Percentiles rank a stretch among this genome's conserved stretches.
These are phyloP conservation scores for Chlamydomonas asymmetrica DNA, from an alignment of 139 green algal genomes.

Conservation along the genomic window DNA sequence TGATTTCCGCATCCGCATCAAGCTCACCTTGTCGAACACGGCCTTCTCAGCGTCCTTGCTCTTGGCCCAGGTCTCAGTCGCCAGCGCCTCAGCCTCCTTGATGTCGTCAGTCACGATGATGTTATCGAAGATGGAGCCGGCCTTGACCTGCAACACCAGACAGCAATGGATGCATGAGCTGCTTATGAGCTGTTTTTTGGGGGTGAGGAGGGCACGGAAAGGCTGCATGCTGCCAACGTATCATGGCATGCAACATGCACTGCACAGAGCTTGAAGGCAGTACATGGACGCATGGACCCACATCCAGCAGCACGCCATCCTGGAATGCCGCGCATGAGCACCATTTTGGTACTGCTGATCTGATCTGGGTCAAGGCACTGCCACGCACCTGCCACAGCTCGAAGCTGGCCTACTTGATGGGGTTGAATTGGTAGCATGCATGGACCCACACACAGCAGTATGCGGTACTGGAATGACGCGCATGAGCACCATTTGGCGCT, in stretches of 20 bases:
- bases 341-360: no score
- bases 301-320: no score
- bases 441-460: background rate
- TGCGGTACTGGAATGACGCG: no score
- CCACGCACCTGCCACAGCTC: conserved; percentile 85
- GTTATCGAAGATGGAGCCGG: conserved; percentile 91
- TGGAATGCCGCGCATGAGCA: no score
- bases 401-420: conserved; percentile 79
- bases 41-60: conserved; percentile 78
- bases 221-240: no score
- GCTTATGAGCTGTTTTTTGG: background rate
- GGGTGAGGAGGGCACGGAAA: no score
- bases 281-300: background rate
- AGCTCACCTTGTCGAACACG: conserved; percentile 56
- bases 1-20: no score
- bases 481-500: no score
- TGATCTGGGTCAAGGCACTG: no score
- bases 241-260: background rate
- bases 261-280: background rate
- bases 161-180: no score
- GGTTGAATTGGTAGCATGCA: conserved; percentile 62
- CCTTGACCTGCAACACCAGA: no score
- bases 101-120: conserved; percentile 82
- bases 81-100: conserved; percentile 72
- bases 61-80: conserved; percentile 75